Conservation (phyloP, 179 eudicot species). For the Silene coronaria region DNA sequence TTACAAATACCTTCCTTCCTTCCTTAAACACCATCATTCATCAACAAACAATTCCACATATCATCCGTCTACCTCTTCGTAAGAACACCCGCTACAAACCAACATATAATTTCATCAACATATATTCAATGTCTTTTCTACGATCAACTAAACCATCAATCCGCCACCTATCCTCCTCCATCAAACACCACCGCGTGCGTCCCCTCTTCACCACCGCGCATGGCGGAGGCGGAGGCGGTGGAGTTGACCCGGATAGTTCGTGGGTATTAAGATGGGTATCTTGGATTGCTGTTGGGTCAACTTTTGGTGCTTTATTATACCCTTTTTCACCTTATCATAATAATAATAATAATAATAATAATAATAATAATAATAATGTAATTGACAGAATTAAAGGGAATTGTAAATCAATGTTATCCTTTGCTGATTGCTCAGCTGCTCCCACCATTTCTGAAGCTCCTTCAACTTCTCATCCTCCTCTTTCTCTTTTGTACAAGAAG, state of each 20-base stretch:
- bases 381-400: constrained; percentile 23
- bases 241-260: constrained; percentile 17
- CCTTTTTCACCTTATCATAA: constrained; percentile 17
- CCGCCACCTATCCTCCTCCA: constrained; percentile 21
- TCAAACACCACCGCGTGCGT: constrained; percentile 30
- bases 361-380: constrained; percentile 9
- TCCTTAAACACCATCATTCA: too few relatives aligned
- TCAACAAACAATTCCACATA: too few relatives aligned
- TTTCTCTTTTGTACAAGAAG: constrained; percentile 31
- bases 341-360: constrained; percentile 7
- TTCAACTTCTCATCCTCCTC: constrained; percentile 16
- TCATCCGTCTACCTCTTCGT: too few relatives aligned
- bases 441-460: constrained; percentile 6
- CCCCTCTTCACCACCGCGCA: constrained; percentile 23
- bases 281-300: constrained; percentile 47
- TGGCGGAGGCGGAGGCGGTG: not conserved
- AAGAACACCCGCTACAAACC: too few relatives aligned
- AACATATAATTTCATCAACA: too few relatives aligned
- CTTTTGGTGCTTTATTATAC: constrained; percentile 43
- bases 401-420: constrained; percentile 23
- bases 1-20: too few relatives aligned
- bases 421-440: constrained; percentile 42
- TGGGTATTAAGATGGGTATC: constrained; percentile 37
- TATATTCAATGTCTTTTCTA: constrained; percentile 39
- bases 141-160: constrained; percentile 33